Evolutionary conservation across 345 rosid species (phyloP), one percentile per base, ranked within the genome.

Genomic region (Camelina hispida): DNA sequence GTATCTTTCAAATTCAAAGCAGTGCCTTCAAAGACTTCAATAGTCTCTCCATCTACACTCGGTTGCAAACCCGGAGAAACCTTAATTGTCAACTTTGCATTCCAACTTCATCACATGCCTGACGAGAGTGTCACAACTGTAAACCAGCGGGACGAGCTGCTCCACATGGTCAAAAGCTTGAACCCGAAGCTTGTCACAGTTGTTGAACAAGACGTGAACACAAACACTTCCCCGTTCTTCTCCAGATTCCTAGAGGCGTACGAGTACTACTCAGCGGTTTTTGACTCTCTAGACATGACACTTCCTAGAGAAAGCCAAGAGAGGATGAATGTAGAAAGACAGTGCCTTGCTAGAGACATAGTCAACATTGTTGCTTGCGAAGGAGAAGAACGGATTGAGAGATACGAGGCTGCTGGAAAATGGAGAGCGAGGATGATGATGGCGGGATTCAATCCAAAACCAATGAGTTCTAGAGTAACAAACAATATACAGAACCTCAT

Each of bases 41-140:
- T 87, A 13, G 89, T 95, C 56, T 86, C 87, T 78, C 96, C 99
- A 25, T 78, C 87, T 0, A 87, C 87, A 85, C 88, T 95, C 15
- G 79, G 84, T 34, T 79, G 81, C 76, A 84, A 66, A 60, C 82
- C 87, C 0, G 93, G 90, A 66, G 99, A 95, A 80, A 89, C 97
- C 23, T 79, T 95, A 7, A 17, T 92, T 0, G 97, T 95, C 5
- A 95, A 95, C 84, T 95, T 95, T 63, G 93, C 99, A n/a, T 95
- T 89, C 79, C 99, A 89, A 72, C 97, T 95, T 59, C 99, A 95
- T 81, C 99, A 95, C 84, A 92, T 95, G 97, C 99, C 99, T 7
- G 99, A 95, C 58, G 99, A 95, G 83, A 95, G 99, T 52, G 99
- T 95, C 56, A 90, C 99, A 20, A 89, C 92, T 1, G 87, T 88